Base-by-base conservation (phyloP, 768 basidiomycete species). In the Boletus rubropictus region DNA sequence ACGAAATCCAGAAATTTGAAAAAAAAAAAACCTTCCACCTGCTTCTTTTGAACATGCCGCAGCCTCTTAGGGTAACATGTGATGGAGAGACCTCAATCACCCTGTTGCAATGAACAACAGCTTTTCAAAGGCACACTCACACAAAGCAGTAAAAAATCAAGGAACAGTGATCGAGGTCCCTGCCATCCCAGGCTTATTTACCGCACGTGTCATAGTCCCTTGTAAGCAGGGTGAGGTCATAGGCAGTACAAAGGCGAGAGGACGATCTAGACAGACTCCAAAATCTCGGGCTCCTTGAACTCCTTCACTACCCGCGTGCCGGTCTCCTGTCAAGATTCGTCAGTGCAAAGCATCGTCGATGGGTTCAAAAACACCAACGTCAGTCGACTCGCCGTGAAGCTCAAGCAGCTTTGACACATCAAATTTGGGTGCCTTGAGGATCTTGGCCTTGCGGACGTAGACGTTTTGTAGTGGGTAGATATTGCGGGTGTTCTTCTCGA, bases 401-500 rank as follows among this genome's bases (percentile, higher is more conserved):
- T 99, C 96, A 55, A 98, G 81, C 42, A 98, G 78, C 75, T 98
- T 98, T 55, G 87, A 83, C 47, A 92, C 77, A 69, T 96, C 94
- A 68, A 95, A 93, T 70, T 95, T 96, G 55, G 96, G 96, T 54
- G 94, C 78, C 75, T 97, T 98, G 64, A 99, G 78, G 67, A 99
- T 97, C 81, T 99, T 99, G 60, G 89, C 94, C 78, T 99, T 98
- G 74, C 96, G 88, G 63, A 98, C 81, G 75, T 93, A 95, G 66
- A 97, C 94, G 70, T 98, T 98, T 78, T 98, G 94, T 65, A 99
- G 74, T 59, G 96, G 96, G 78, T 94, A 99, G 75, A 98, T 98
- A 70, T 86, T 88, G 62, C 91, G 79, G 52, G 85, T 79, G 44
- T 95, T 86, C 79, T 99, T 99, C 82, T 99, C 96, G 58, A 99